A percentile compares a stretch with the other conserved stretches of the same genome.
Evolutionary conservation across 768 basidiomycete species (phyloP).

Genomic region (Russula olivacea): DNA sequence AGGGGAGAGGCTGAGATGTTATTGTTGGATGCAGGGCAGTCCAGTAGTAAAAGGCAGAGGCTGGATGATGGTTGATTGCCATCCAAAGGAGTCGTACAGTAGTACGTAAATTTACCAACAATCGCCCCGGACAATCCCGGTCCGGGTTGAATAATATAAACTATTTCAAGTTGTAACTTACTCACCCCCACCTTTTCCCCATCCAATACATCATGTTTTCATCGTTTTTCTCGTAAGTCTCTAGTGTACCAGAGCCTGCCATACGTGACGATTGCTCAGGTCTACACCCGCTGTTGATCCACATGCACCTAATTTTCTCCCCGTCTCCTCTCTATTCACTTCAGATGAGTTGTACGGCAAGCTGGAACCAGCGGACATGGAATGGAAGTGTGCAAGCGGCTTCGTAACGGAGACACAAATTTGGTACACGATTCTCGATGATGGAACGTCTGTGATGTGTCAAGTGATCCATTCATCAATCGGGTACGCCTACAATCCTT

Average conservation of each 20-base stretch:
- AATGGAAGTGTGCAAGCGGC: conserved; percentile 77
- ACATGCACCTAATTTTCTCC: conserved; percentile 72
- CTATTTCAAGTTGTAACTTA: neutral
- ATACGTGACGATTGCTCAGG: conserved; percentile 33
- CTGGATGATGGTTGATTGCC: conserved; percentile 4
- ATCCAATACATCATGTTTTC: conserved; percentile 60
- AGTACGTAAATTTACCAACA: too few species aligned
- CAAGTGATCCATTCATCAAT: conserved; percentile 86
- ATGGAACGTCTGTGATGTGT: conserved; percentile 73
- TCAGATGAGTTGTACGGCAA: conserved; percentile 64
- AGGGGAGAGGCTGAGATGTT: neutral
- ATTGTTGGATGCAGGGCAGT: neutral
- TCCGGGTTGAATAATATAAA: neutral
- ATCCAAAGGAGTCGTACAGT: too few species aligned
- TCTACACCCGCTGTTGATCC: conserved; percentile 55
- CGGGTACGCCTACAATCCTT: conserved; percentile 52
- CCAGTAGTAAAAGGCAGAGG: conserved; percentile 7
- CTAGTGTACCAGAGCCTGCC: neutral
- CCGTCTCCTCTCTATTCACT: conserved; percentile 59
- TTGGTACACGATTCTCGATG: conserved; percentile 77
- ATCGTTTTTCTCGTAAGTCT: conserved; percentile 69
- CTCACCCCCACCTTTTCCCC: conserved; percentile 1
- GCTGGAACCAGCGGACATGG: conserved; percentile 66
- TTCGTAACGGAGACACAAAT: conserved; percentile 88
- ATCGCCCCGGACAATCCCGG: conserved; percentile 7